Base-by-base conservation (phyloP, 1,284 basidiomycete species). In the Leccinum subrobustum region DNA sequence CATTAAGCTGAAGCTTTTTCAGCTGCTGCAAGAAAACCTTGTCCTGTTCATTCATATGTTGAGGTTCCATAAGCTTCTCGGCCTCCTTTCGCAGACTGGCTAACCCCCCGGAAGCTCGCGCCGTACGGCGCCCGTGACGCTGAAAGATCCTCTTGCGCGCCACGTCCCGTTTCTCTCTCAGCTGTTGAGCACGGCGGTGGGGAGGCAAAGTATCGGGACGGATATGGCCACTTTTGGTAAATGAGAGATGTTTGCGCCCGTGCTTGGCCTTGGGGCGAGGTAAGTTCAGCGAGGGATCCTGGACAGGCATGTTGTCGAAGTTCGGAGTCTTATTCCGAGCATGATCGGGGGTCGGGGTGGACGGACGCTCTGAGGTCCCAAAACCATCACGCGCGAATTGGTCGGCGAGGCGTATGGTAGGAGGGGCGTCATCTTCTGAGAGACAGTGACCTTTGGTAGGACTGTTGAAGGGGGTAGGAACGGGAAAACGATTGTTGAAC, bases 21-120 rank as follows among this genome's bases (percentile, higher is more conserved):
- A 76, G 58, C 16, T 73, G 69, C 52, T 61, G 27, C 59, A 74
- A 37, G 42, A 74, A 72, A n/a, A 72, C 60, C 14, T 12, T 58
- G 37, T 74, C 72, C 23, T 66, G 57, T 6, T 27, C 9, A 18
- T 52, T 31, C 69, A 72, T 65, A 14, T 39, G 25, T 4, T 42
- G 55, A 1, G 62, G 52, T 3, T 11, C 39, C 67, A 70, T 72
- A 11, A 68, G 14, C 48, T n/a, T 2, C 39, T 64, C 48, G 1
- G 64, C 69, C 12, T 66, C 54, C 20, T 5, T 47, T 1, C 50
- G 58, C 3, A 72, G 59, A 27, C 8, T 3, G 1, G 9, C 4
- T 8, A 73, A 18, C 6, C 25, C 31, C 0, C 47, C 29, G 54
- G 48, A 56, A 8, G 56, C 58, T 6, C 56, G 48, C 1, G 9